Percentiles rank a stretch among this genome's conserved stretches.
phyloP scores from a whole-genome alignment of 2,329 filamentous ascomycete species.

The Colletotrichum viniferum region DNA sequence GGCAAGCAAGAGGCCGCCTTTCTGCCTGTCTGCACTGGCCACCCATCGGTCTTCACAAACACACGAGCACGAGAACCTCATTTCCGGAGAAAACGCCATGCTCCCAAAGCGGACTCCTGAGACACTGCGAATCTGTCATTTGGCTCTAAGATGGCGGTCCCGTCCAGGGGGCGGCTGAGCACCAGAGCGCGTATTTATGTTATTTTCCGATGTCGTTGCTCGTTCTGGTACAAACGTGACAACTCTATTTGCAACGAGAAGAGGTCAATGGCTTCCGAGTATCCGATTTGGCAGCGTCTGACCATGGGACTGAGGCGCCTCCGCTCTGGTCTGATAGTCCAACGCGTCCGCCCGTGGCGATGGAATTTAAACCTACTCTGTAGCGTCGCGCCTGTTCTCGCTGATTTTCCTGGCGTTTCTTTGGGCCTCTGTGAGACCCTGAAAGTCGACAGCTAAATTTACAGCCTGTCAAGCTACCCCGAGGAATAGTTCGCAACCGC shows the following conservation, averaged over 20 bases:
- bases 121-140: slow-evolving; percentile 6
- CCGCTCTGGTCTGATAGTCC: neutral
- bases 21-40: neutral
- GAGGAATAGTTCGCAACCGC: neutral
- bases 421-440: no score
- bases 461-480: neutral
- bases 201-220: neutral
- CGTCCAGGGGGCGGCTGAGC: neutral
- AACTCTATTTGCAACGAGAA: neutral
- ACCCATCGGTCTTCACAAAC: neutral
- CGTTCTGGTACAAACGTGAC: neutral
- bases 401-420: neutral
- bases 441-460: neutral
- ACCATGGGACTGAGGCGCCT: neutral
- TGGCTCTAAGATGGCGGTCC: neutral
- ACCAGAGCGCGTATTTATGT: neutral
- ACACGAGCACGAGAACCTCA: neutral
- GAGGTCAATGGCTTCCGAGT: neutral
- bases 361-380: neutral
- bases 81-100: slow-evolving; percentile 7
- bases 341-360: neutral
- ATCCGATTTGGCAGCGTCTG: neutral
- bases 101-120: slow-evolving; percentile 3
- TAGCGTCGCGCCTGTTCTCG: neutral
- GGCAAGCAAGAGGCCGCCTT: neutral